Conservation (phyloP, 2,329 filamentous ascomycete species). For the Hymenoscyphus scutula region DNA sequence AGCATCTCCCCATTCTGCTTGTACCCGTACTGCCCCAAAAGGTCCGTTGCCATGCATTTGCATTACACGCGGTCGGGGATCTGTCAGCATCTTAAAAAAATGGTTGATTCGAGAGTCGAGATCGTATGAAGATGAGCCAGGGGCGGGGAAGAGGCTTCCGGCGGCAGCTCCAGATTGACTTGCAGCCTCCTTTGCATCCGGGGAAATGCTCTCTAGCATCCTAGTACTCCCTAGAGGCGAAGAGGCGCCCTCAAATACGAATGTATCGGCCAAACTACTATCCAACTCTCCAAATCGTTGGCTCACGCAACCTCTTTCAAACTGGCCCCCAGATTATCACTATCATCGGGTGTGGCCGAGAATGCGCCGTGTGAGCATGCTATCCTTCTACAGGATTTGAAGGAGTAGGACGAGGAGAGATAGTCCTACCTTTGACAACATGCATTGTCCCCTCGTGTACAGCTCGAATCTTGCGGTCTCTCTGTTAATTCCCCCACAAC, state of each 20-base stretch:
- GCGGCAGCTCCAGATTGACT: slow-evolving; percentile 20
- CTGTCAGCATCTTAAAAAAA: slow-evolving; percentile 5
- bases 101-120: slow-evolving; percentile 7
- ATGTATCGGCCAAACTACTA: neutral
- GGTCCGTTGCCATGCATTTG: slow-evolving; percentile 19
- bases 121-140: slow-evolving; percentile 7
- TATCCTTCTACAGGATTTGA: neutral
- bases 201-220: neutral
- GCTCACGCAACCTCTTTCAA: slow-evolving; percentile 7
- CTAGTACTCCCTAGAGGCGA: slow-evolving; percentile 1
- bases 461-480: neutral
- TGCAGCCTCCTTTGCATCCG: slow-evolving; percentile 11
- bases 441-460: slow-evolving; percentile 4
- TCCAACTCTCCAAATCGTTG: neutral
- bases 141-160: slow-evolving; percentile 20
- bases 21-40: slow-evolving; percentile 19
- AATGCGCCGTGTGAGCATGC: slow-evolving; percentile 6
- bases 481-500: neutral
- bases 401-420: slow-evolving; percentile 6
- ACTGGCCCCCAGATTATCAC: slow-evolving; percentile 2
- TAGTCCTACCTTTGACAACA: slow-evolving; percentile 11
- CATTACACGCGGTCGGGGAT: slow-evolving; percentile 21
- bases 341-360: slow-evolving; percentile 11
- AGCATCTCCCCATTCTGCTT: slow-evolving; percentile 21
- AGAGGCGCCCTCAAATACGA: neutral